Conservation (phyloP, 2,329 filamentous ascomycete genomes). For the Cladophialophora chaetospira region DNA sequence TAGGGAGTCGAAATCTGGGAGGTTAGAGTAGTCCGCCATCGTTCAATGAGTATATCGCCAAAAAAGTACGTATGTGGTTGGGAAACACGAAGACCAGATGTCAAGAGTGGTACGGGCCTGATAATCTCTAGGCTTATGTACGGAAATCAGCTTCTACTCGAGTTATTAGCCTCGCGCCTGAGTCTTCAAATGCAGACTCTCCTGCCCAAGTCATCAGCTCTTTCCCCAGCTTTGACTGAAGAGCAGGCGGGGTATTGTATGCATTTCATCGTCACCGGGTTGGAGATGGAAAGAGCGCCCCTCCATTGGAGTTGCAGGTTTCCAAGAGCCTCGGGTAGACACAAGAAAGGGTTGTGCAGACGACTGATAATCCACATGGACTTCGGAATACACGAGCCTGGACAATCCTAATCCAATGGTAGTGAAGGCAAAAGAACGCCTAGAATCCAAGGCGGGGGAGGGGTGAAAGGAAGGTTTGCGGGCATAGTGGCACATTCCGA, state of each 20-base stretch:
- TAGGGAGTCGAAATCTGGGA: constrained; percentile 49
- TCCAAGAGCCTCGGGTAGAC: constrained; percentile 6
- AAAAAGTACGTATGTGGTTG: too few species aligned
- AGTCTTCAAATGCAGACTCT: not conserved
- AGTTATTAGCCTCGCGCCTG: too few species aligned
- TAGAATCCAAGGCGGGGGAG: not conserved
- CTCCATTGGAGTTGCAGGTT: not conserved
- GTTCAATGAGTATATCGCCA: not conserved
- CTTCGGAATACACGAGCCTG: too few species aligned
- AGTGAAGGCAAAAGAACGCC: too few species aligned
- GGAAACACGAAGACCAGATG: too few species aligned
- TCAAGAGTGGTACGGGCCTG: not conserved
- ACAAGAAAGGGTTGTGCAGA: not conserved
- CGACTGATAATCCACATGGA: too few species aligned
- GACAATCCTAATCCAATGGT: too few species aligned
- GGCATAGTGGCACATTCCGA: not conserved
- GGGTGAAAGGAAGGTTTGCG: too few species aligned
- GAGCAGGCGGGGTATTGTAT: constrained; percentile 1
- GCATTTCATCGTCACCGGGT: not conserved
- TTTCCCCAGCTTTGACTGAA: not conserved
- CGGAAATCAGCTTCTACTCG: too few species aligned
- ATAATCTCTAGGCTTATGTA: too few species aligned
- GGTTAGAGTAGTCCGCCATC: constrained; percentile 31
- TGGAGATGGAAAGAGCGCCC: not conserved
- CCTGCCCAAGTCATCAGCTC: not conserved